These are phyloP conservation scores for Obelidium mucronatum DNA, from an alignment of 192 early-diverging fungal species.

Conservation along the genomic window DNA sequence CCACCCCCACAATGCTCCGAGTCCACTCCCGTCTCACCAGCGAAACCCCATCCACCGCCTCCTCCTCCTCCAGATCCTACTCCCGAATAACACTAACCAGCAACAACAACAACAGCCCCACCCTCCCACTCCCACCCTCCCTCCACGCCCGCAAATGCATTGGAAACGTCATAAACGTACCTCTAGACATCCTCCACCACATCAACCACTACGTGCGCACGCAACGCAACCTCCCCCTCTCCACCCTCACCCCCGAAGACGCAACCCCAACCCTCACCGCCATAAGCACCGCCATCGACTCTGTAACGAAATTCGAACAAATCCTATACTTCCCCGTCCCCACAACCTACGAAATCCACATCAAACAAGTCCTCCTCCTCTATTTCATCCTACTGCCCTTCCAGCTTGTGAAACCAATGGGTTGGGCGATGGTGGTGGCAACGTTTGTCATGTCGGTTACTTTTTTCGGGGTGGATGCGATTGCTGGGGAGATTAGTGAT, in stretches of 20 bases:
- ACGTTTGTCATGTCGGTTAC: conserved; percentile 68
- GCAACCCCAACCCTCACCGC: conserved; percentile 33
- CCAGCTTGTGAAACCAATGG: conserved; percentile 63
- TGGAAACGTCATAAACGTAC: conserved; percentile 44
- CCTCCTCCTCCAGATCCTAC: neutral
- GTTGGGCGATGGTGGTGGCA: conserved; percentile 67
- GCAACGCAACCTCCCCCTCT: conserved; percentile 31
- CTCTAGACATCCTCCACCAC: conserved; percentile 49
- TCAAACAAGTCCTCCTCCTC: conserved; percentile 73
- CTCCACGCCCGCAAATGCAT: neutral
- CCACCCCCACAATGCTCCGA: neutral
- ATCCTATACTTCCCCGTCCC: conserved; percentile 74
- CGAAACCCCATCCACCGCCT: neutral
- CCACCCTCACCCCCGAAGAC: conserved; percentile 32
- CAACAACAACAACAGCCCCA: neutral
- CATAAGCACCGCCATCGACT: conserved; percentile 39
- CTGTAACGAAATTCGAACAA: conserved; percentile 54
- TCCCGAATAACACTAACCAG: too few relatives aligned
- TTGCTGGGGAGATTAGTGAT: conserved; percentile 34
- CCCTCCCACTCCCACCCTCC: neutral
- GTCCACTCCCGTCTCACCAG: too few relatives aligned
- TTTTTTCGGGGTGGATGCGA: conserved; percentile 75
- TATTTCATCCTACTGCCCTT: conserved; percentile 79
- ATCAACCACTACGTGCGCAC: conserved; percentile 41
- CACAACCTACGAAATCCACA: conserved; percentile 78